A percentile compares a stretch with the other conserved stretches of the same genome.
Evolutionary conservation across 2,329 filamentous ascomycete species (phyloP).

Genomic region (Hysterium pulicare): DNA sequence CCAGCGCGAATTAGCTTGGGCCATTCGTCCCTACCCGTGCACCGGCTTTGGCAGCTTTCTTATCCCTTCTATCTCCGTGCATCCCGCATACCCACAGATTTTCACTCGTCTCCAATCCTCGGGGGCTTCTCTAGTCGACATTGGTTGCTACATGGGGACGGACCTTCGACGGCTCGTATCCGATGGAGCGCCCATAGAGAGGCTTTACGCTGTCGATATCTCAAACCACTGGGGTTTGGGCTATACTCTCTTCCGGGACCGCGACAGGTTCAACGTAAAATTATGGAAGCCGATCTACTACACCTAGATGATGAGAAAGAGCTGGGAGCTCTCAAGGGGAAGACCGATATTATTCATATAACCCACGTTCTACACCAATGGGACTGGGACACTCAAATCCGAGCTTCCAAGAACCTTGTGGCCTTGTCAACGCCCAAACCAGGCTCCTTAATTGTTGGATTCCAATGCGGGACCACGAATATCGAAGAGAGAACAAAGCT

Average conservation of each 20-base stretch:
- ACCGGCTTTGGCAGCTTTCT: neutral
- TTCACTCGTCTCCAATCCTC: neutral
- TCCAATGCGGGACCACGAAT: neutral
- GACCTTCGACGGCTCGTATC: neutral
- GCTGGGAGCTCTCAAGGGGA: neutral
- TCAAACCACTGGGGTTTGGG: neutral
- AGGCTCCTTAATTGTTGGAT: neutral
- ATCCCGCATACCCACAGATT: neutral
- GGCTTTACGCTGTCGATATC: neutral
- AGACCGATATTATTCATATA: neutral
- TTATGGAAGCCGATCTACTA: neutral
- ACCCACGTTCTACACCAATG: neutral
- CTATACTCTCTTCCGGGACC: neutral
- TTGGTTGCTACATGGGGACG: neutral
- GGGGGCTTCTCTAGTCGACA: neutral
- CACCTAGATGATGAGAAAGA: too few relatives aligned
- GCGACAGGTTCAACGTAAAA: neutral
- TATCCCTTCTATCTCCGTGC: neutral
- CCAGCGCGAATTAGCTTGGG: neutral
- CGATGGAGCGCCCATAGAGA: neutral
- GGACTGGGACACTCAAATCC: neutral
- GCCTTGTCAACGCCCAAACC: neutral
- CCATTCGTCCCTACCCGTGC: neutral
- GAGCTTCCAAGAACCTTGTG: neutral
- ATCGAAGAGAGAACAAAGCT: too few relatives aligned